Conservation (phyloP, 140 eudicot genomes). For the Oenanthe javanica region DNA sequence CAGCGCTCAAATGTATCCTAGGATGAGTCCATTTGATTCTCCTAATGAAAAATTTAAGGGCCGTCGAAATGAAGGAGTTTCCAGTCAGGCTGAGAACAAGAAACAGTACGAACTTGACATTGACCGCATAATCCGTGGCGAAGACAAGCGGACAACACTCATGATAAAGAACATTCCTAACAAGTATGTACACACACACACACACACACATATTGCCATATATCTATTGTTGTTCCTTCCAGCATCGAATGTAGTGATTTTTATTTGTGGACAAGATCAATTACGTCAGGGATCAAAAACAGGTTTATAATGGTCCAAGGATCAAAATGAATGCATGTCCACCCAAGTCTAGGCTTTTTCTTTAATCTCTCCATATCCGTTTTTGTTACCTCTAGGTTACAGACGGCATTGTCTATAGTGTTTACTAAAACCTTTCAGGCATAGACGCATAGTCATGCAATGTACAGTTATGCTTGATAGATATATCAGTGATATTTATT, state of each 20-base stretch:
- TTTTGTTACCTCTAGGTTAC: not conserved
- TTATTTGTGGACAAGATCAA: not conserved
- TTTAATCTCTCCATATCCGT: not conserved
- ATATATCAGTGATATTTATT: not conserved
- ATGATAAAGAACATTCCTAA: constrained; percentile 98
- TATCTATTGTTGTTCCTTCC: not conserved
- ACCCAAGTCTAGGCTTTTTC: not conserved
- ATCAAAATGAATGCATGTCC: not conserved
- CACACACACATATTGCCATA: not conserved
- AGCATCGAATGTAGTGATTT: not conserved
- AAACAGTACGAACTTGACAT: constrained; percentile 90
- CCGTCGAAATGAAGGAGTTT: constrained; percentile 65
- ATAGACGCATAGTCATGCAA: not conserved
- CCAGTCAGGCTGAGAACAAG: constrained; percentile 71
- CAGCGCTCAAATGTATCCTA: constrained; percentile 73
- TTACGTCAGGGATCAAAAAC: not conserved
- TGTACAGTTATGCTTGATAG: not conserved
- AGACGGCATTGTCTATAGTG: not conserved
- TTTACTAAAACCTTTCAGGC: not conserved
- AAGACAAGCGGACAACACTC: constrained; percentile 91
- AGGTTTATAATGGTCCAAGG: not conserved
- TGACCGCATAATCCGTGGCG: constrained; percentile 74
- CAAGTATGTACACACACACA: constrained; percentile 51
- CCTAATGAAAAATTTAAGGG: constrained; percentile 59
- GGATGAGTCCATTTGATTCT: constrained; percentile 61